Percentiles rank a stretch among this genome's conserved stretches.
These are phyloP conservation scores for Cyberlindnera petersonii DNA, from an alignment of 805 yeast species.

Conservation along the genomic window DNA sequence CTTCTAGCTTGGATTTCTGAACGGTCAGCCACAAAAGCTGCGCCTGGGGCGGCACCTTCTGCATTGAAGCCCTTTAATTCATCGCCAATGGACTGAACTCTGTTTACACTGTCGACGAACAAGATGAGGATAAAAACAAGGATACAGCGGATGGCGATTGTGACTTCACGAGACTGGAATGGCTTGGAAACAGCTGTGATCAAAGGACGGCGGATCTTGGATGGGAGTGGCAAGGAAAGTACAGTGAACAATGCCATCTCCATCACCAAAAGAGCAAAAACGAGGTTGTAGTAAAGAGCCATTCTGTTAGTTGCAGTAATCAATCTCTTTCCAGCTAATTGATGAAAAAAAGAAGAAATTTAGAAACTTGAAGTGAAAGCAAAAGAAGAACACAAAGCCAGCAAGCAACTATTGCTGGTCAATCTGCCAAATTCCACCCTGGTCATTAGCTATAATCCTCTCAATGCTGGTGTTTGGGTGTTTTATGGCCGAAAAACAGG, in stretches of 20 bases:
- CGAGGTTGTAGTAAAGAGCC: conserved; percentile 32
- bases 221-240: conserved; percentile 84
- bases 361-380: too few relatives aligned
- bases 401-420: too few relatives aligned
- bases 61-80: conserved; percentile 46
- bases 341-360: too few relatives aligned
- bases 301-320: conserved; percentile 14
- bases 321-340: too few relatives aligned
- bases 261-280: conserved; percentile 68
- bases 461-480: not conserved
- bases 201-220: conserved; percentile 63
- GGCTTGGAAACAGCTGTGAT: conserved; percentile 62
- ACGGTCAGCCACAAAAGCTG: conserved; percentile 48
- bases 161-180: conserved; percentile 65
- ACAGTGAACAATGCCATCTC: conserved; percentile 80
- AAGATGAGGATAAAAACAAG: conserved; percentile 79
- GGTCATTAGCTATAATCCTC: not conserved
- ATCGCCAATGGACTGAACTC: conserved; percentile 64
- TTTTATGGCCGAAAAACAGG: too few relatives aligned
- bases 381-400: not conserved
- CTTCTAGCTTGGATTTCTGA: conserved; percentile 85
- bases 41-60: conserved; percentile 17
- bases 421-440: conserved; percentile 1
- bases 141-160: conserved; percentile 74
- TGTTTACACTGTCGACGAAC: conserved; percentile 83